These are phyloP conservation scores for Cordyceps fumosorosea DNA, from an alignment of 2,329 filamentous ascomycete species.

Conservation along the genomic window DNA sequence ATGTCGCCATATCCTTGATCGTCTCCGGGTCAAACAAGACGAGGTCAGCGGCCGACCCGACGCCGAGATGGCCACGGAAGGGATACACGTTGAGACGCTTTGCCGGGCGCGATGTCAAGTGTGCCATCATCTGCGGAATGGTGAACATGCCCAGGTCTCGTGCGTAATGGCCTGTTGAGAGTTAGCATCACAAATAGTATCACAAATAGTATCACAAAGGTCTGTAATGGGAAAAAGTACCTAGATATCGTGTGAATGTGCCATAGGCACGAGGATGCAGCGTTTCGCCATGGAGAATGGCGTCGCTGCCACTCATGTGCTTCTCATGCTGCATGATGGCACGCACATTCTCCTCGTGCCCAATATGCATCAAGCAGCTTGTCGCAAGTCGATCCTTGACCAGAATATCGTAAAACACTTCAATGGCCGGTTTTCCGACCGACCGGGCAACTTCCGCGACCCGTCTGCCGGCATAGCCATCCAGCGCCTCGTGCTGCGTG, in stretches of 20 bases:
- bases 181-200: no score
- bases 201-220: not conserved
- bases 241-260: slow-evolving; percentile 20
- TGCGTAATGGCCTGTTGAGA: slow-evolving; percentile 17
- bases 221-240: not conserved
- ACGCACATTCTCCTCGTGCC: slow-evolving; percentile 20
- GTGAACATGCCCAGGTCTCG: slow-evolving; percentile 18
- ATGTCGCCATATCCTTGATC: slow-evolving; percentile 19
- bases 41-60: slow-evolving; percentile 20
- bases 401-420: slow-evolving; percentile 19
- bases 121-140: slow-evolving; percentile 19
- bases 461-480: slow-evolving; percentile 17
- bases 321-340: slow-evolving; percentile 21
- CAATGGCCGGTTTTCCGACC: slow-evolving; percentile 13
- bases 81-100: slow-evolving; percentile 20
- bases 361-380: slow-evolving; percentile 20
- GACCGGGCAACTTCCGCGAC: slow-evolving; percentile 17
- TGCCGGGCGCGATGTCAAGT: slow-evolving; percentile 20
- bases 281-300: slow-evolving; percentile 19
- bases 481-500: slow-evolving; percentile 13
- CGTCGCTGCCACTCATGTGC: slow-evolving; percentile 21
- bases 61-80: slow-evolving; percentile 17
- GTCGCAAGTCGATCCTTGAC: slow-evolving; percentile 19
- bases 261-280: slow-evolving; percentile 21
- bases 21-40: slow-evolving; percentile 19